Base-by-base conservation (phyloP, 352 stramenopile species). In the Pythium brachiatum region DNA sequence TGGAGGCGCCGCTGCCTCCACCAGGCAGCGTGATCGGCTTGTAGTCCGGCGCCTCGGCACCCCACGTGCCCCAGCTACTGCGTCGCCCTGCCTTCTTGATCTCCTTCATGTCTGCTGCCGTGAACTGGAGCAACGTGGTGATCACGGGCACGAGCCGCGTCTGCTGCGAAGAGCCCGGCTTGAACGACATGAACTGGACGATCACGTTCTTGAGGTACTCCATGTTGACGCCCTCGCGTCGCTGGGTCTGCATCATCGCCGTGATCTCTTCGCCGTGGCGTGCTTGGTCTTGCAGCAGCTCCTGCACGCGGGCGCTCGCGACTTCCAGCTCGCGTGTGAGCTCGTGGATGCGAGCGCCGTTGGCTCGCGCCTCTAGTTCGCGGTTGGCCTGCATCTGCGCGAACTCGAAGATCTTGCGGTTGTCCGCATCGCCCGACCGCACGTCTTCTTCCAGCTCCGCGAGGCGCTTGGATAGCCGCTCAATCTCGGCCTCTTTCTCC, bases 131-230 rank as follows among this genome's bases (percentile, higher is more conserved):
- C 51, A 96, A 52, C 25, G 83, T 96, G n/a, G 83, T 84, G 31
- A 96, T 74, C 55, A 96, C 88, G 6, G 88, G 88, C 16, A 95
- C 66, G 31, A 96, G 61, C 8, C 85, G 81, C 15, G 66, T 57
- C 60, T 94, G 88, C 66, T 96, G 79, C 36, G 79, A 91, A 32
- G 88, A 95, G 3, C 86, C 86, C 0, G 82, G 81, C 13, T 78
- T 84, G 69, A 96, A 94, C 18, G 83, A 90, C 84, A 96, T 94
- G 70, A 90, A 96, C 77, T 95, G 88, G 23, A 96, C 83, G 23
- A 96, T 85, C 18, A 96, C 85, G 55, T 96, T 96, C 66, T 96
- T 96, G 31, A 96, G 70, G 66, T 96, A 96, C 57, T 95, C 86
- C 85, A 96, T 90, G 66, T 96, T 95, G 29, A 96, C 85, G 29